Percentiles rank a stretch among this genome's conserved stretches.
phyloP scores from a whole-genome alignment of 2,329 filamentous ascomycete genomes.

The Triangularia setosa region DNA sequence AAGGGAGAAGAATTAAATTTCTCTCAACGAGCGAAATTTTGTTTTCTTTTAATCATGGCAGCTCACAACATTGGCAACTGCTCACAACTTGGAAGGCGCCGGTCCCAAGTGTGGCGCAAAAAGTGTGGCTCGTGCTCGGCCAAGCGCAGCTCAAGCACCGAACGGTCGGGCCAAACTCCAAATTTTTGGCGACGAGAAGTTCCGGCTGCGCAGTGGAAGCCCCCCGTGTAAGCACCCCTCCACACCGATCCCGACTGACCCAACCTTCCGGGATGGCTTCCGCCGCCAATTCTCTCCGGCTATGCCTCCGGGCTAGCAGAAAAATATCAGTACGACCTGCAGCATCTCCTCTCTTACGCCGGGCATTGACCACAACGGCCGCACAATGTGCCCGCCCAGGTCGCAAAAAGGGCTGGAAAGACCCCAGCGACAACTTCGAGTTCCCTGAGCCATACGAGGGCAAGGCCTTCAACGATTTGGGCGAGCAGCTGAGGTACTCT shows the following conservation, averaged over 20 bases:
- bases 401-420: neutral
- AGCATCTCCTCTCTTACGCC: slow-evolving; percentile 6
- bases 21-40: neutral
- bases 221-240: slow-evolving; percentile 3
- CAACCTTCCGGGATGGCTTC: slow-evolving; percentile 36
- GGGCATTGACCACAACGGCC: slow-evolving; percentile 24
- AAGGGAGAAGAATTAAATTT: neutral
- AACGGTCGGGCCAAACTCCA: slow-evolving; percentile 14
- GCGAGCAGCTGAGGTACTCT: slow-evolving; percentile 16
- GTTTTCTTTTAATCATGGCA: neutral
- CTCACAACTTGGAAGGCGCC: slow-evolving; percentile 2
- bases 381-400: slow-evolving; percentile 9
- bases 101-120: slow-evolving; percentile 3
- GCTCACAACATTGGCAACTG: neutral
- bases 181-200: slow-evolving; percentile 22
- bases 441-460: neutral
- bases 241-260: slow-evolving; percentile 9
- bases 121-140: slow-evolving; percentile 15
- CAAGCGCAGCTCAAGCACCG: neutral
- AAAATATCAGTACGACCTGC: slow-evolving; percentile 3
- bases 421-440: neutral
- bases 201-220: slow-evolving; percentile 11
- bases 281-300: slow-evolving; percentile 38
- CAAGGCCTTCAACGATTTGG: slow-evolving; percentile 15
- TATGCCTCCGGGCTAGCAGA: slow-evolving; percentile 36